Evolutionary conservation across 352 stramenopile genomes (phyloP).

Genomic region (Phytophthora foliorum): DNA sequence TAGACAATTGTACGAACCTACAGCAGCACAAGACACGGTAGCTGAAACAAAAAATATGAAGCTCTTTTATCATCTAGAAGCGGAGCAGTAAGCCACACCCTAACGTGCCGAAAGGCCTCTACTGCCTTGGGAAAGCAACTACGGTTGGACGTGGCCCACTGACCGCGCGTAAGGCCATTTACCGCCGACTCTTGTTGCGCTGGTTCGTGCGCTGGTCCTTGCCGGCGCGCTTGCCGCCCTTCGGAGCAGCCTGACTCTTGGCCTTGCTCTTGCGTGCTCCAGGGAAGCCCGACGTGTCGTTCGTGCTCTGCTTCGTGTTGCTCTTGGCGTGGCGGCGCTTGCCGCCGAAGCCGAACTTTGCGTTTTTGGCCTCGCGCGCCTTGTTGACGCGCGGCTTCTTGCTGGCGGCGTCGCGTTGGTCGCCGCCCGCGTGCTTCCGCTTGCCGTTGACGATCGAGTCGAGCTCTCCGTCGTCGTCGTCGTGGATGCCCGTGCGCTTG

Average conservation of each 20-base stretch:
- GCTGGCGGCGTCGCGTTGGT: slow-evolving; percentile 51
- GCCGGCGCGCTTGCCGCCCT: slow-evolving; percentile 66
- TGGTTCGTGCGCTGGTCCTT: slow-evolving; percentile 64
- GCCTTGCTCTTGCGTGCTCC: slow-evolving; percentile 50
- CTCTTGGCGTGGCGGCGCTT: slow-evolving; percentile 80
- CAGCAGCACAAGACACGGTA: too few species aligned
- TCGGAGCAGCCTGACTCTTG: slow-evolving; percentile 53
- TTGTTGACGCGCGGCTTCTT: slow-evolving; percentile 84
- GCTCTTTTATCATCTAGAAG: slow-evolving; percentile 43
- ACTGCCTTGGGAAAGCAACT: slow-evolving; percentile 15
- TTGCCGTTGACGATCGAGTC: slow-evolving; percentile 76
- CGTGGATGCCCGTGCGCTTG: slow-evolving; percentile 62
- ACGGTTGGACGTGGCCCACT: slow-evolving; percentile 10
- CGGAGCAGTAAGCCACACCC: slow-evolving; percentile 17
- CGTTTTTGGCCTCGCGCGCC: slow-evolving; percentile 76
- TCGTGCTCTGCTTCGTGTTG: slow-evolving; percentile 86
- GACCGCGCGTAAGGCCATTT: slow-evolving; percentile 25
- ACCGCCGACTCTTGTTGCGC: slow-evolving; percentile 60
- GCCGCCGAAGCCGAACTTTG: slow-evolving; percentile 89
- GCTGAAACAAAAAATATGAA: slow-evolving; percentile 34
- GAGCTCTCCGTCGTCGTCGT: slow-evolving; percentile 73
- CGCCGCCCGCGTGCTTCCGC: slow-evolving; percentile 52
- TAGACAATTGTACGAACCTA: too few species aligned
- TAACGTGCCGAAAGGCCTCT: slow-evolving; percentile 19
- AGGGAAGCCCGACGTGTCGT: slow-evolving; percentile 80